Base-by-base conservation (phyloP, 1,284 basidiomycete genomes). In the Veloboletus limbatus region DNA sequence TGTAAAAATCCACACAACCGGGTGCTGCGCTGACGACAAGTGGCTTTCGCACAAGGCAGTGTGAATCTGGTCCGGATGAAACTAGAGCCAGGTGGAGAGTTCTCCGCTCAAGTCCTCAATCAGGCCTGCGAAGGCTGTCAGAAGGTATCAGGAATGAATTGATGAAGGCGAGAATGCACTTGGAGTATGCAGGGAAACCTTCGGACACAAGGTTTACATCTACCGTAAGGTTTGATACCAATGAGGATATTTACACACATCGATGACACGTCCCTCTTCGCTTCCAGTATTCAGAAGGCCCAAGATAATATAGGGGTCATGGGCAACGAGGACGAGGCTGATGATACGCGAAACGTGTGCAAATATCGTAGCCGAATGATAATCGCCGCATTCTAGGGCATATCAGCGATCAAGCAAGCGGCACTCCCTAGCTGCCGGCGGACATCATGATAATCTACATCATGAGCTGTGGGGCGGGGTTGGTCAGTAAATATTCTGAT, bases 391-490 rank as follows among this genome's bases (percentile, higher is more conserved):
- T 43, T 53, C 50, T 69, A 68, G 20, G 53, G 52, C 9, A 64
- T 57, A 45, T 65, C 56, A 20, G 67, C 64, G 16, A 83, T 60
- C 16, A 82, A 54, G 55, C 79, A 79, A 14, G 81, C 78, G 26
- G 82, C 90, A 58, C 91, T 92, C 17, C 89, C 93, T 9, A 99
- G 72, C 49, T 93, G 88, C 54, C 90, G 75, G 52, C 97, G 77
- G 49, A 97, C 78, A 66, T 98, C 96, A 53, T 97, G 90, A 67
- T 92, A 89, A 69, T 99, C 96, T 35, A 99, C 96, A 66, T 97
- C 94, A 63, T 97, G 94, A 21, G 92, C 92, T 95, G 63, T 21
- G 49, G 17, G 47, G 40, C 14, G 4, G 33, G 27, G 39, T 44
- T 27, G 30, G 43, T 59, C 43, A 56, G 51, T 49, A 26, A 43